Conservation (phyloP, 371 early-diverging fungal genomes). For the Mortierella sp. region DNA sequence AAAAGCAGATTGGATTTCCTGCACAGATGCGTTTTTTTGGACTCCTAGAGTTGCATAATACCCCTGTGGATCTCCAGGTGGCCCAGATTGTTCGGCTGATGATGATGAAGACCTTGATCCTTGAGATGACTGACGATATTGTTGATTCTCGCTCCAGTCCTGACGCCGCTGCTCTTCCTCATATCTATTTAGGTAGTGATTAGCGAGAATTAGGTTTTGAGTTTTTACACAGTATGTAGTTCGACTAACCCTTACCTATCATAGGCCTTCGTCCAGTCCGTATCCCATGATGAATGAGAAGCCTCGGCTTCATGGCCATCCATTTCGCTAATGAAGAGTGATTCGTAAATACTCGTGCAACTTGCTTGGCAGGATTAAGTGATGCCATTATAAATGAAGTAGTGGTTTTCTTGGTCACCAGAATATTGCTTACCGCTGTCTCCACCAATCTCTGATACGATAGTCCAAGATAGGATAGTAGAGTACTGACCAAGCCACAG, state of each 20-base stretch:
- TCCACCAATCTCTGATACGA: slow-evolving; percentile 62
- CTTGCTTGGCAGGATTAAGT: not conserved
- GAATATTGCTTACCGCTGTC: slow-evolving; percentile 44
- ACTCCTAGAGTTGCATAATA: slow-evolving; percentile 66
- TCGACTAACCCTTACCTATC: slow-evolving; percentile 39
- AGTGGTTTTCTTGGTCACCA: not conserved
- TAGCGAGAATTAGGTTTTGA: not conserved
- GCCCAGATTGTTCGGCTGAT: slow-evolving; percentile 10
- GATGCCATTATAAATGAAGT: not conserved
- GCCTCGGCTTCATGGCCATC: slow-evolving; percentile 62
- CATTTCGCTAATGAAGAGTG: slow-evolving; percentile 54
- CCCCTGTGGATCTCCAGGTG: slow-evolving; percentile 61
- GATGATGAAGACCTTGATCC: slow-evolving; percentile 31
- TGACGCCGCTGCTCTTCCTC: slow-evolving; percentile 67
- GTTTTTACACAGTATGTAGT: not conserved
- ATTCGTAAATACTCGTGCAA: not conserved
- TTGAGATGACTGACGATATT: slow-evolving; percentile 44
- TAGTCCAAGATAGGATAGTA: slow-evolving; percentile 69
- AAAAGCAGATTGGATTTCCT: slow-evolving; percentile 74
- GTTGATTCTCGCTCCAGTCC: slow-evolving; percentile 64
- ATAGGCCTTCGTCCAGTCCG: slow-evolving; percentile 68
- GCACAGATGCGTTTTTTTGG: slow-evolving; percentile 57
- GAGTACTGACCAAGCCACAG: slow-evolving; percentile 63
- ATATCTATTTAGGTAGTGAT: slow-evolving; percentile 37
- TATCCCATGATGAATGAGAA: slow-evolving; percentile 61